Base-by-base conservation (phyloP, 1,284 basidiomycete species). In the Microbotryomycetes sp. region DNA sequence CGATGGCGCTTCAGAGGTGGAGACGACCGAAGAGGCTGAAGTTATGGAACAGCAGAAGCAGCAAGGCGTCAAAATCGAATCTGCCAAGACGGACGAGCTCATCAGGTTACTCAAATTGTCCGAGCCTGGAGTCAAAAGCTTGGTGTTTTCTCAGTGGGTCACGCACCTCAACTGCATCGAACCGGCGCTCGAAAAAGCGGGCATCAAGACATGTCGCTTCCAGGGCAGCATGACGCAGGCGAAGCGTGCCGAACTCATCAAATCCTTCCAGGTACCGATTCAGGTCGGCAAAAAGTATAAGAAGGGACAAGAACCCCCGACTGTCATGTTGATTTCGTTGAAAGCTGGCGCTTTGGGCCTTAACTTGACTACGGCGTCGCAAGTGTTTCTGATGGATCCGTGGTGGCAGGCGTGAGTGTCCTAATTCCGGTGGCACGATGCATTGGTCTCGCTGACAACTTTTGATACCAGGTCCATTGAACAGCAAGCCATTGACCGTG, bases 71-170 rank as follows among this genome's bases (percentile, higher is more conserved):
- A 35, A 27, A 24, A 7, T 26, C 28, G 21, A 26, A 41, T 52
- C 65, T 18, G 62, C 67, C 16, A 69, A 69, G 61, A 64, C 57
- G 27, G 45, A 48, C 27, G 62, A 60, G 47, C 45, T 69, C 13
- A 52, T 69, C 29, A 35, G 23, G 46, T 45, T 69, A 18, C 59
- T 69, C 23, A 60, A 65, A 26, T 52, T 35, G 27, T 62, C 65
- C 18, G 53, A 53, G 30, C 31, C 41, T 27, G 64, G 64, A 3
- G 59, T 67, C 45, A 71, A 71, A 52, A 67, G 63, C 15, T 52
- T 72, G 4, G 68, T 72, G 2, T 72, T 72, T 47, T 70, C 69
- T 9, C 67, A 72, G 67, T 72, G 71, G 69, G 71, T 70, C 2
- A 53, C 60, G 9, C 70, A 71, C 49, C 55, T 72, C 15, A 64